Base-by-base conservation (phyloP, 352 stramenopile species). In the Pythium dissimile region DNA sequence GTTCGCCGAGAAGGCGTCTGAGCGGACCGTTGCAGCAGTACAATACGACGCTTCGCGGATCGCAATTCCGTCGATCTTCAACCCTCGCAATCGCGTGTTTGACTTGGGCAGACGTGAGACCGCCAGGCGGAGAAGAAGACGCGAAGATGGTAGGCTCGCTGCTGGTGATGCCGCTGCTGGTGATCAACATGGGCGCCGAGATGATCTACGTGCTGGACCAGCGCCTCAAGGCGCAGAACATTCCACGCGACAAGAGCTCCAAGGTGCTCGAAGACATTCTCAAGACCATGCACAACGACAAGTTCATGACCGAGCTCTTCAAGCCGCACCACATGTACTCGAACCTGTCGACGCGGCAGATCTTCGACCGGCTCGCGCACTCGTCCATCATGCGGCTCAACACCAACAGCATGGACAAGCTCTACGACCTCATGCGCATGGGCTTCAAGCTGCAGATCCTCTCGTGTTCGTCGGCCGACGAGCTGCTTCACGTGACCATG, bases 381-480 rank as follows among this genome's bases (percentile, higher is more conserved):
- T 97, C 86, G 52, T 97, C 87, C 41, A 97, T 98, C 69, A 98
- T 97, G 92, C 77, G 89, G 7, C 76, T 97, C 38, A 97, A 97
- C 66, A 78, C 91, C 49, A 96, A 87, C 59, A 95, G 82, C 65
- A 97, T 97, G 91, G 86, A 96, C 72, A 97, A 98, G 81, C 84
- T 98, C 24, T 97, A 97, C 68, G 92, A 97, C 46, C 72, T 98
- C 54, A 97, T 98, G 86, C 89, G 86, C 51, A 97, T 98, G 92
- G 92, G 88, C n/a, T 96, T 97, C 72, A 98, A 98, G 71, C 95
- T 93, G 64, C 91, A 98, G 59, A 54, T 96, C 5, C 48, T 97
- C 21, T 78, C 71, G 8, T 95, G 83, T 53, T 75, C 78, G 11
- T 93, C 79, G 16, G 82, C 88, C 3, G 80, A 93, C 34, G 83